Evolutionary conservation across 108 stramenopile species (phyloP), one percentile per base, ranked within the genome.

Genomic region (Skeletonema menzelii): DNA sequence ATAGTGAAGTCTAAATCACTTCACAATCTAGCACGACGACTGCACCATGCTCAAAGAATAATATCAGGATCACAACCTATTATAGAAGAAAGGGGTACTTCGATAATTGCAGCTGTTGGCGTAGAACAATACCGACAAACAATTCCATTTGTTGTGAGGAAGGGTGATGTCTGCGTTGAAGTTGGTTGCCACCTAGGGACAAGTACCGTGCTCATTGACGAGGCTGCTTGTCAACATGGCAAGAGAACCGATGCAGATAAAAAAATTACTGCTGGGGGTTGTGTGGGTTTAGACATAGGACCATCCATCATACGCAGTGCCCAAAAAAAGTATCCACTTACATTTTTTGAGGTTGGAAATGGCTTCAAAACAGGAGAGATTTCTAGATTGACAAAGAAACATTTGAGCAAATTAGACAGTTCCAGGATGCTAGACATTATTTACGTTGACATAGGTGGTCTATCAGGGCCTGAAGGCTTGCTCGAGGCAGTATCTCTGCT

Each of bases 151-250:
- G 65, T 49, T 2, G 80, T 85, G 14, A 61, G 35, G 19, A 12
- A 46, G 5, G 76, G 75, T 30, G 79, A 85, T 44, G 67, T 60
- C 22, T 76, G 72, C 1, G 20, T 79, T 28, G 86, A 87, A 67
- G 73, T 87, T 6, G 86, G 86, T 6, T 84, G 86, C 47, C 86
- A 87, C 58, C 62, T 82, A 20, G 86, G 86, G 24, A 79, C 73
- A 27, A 68, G 79, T 5, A 82, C 86, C 7, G 74, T 59, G 12
- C 13, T 84, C 34, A 22, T 87, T 26, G 22, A 86, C 20, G 37
- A 71, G 37, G 67, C 56, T 17, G 79, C 57, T 31, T 47, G 46
- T 24, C 10, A 20, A n/a, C n/a, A n/a, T 10, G 68, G 47, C 11
- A 53, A 19, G 8, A 8, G 0, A n/a, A 32, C 19, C 2, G 8